Conservation (phyloP, 805 yeast genomes). For the Spathaspora arborariae region DNA sequence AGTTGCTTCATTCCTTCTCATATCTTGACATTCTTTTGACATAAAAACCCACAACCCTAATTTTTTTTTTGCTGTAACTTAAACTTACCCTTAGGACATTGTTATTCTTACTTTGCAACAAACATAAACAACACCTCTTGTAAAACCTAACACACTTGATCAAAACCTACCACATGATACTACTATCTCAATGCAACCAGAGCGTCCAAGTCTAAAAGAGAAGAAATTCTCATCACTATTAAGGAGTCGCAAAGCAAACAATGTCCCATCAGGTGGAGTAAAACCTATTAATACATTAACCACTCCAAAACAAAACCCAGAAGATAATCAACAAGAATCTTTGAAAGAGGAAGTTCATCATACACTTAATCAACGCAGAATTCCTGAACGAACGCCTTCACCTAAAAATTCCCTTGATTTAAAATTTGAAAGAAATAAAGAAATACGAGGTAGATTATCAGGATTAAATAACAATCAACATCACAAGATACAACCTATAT, state of each 20-base stretch:
- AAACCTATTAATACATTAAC: conserved; percentile 7
- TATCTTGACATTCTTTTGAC: no score
- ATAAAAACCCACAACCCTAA: no score
- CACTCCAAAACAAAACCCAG: conserved; percentile 1
- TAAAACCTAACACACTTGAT: background rate
- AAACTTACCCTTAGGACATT: no score
- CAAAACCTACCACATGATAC: background rate
- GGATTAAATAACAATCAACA: background rate
- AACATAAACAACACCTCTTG: background rate
- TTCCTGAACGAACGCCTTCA: background rate
- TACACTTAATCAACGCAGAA: background rate
- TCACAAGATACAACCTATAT: background rate
- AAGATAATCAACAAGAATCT: background rate
- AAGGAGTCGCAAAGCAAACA: background rate
- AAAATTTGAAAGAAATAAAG: background rate
- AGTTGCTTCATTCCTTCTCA: no score
- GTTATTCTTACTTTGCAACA: background rate
- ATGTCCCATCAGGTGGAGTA: conserved; percentile 5
- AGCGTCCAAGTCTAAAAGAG: conserved; percentile 2
- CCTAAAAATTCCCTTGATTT: background rate
- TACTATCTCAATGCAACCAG: background rate
- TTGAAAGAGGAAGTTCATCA: background rate
- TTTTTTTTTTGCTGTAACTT: no score
- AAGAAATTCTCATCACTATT: conserved; percentile 5
- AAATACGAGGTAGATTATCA: background rate